Evolutionary conservation across 306 rosid species (phyloP).

Genomic region (Fragaria iinumae): DNA sequence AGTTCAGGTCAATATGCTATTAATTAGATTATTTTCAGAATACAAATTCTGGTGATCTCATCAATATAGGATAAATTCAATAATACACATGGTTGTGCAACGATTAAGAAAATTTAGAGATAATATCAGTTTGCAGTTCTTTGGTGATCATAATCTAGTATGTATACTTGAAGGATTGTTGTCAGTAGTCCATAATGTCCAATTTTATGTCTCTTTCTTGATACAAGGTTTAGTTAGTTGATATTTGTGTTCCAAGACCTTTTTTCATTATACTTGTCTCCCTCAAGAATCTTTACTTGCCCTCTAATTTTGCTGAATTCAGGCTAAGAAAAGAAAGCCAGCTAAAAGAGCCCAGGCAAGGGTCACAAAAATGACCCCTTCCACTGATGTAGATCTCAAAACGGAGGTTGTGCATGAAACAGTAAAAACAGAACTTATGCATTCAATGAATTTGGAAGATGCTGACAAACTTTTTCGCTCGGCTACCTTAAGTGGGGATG

Average conservation of each 20-base stretch:
- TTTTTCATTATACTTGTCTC: neutral
- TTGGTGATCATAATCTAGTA: neutral
- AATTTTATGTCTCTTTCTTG: neutral
- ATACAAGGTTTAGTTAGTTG: neutral
- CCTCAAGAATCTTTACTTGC: constrained; percentile 16
- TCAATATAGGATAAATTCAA: neutral
- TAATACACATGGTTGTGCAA: neutral
- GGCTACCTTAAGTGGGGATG: constrained; percentile 26
- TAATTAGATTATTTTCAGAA: neutral
- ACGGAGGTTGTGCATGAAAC: constrained; percentile 26
- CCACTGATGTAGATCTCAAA: constrained; percentile 32
- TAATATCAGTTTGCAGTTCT: neutral
- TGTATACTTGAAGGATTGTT: neutral
- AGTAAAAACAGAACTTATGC: constrained; percentile 20
- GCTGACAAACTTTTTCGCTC: constrained; percentile 23
- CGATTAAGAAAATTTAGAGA: neutral
- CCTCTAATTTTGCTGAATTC: constrained; percentile 19
- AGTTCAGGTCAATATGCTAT: constrained; percentile 50
- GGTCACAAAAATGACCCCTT: constrained; percentile 38
- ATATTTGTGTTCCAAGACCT: neutral
- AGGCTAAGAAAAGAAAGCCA: constrained; percentile 58
- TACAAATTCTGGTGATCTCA: neutral
- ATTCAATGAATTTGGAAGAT: constrained; percentile 26
- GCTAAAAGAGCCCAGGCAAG: constrained; percentile 32
- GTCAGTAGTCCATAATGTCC: neutral